Evolutionary conservation across 352 stramenopile genomes (phyloP).

Genomic region (Phytopythium mirpurense): DNA sequence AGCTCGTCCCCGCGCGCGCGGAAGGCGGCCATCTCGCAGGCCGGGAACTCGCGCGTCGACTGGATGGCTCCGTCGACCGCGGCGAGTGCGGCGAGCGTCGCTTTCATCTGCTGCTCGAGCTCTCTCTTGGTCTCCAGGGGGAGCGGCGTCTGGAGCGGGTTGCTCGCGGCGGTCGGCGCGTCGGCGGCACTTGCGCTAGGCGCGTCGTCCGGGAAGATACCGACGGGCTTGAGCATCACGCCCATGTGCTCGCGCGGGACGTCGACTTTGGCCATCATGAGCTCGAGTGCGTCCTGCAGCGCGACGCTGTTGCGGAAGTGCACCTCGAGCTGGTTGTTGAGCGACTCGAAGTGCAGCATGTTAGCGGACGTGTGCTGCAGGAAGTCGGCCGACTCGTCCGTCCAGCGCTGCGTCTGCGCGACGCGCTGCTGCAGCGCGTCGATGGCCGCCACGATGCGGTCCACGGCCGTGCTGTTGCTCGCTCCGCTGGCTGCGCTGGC

Average conservation of each 20-base stretch:
- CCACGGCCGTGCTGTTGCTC: conserved; percentile 29
- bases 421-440: conserved; percentile 44
- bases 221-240: conserved; percentile 39
- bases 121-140: conserved; percentile 9
- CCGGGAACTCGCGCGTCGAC: conserved; percentile 47
- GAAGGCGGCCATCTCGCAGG: conserved; percentile 63
- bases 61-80: conserved; percentile 51
- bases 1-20: conserved; percentile 51
- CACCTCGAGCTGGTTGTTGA: conserved; percentile 78
- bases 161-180: background rate
- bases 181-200: too few species aligned
- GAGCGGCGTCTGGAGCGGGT: conserved; percentile 2
- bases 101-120: conserved; percentile 23
- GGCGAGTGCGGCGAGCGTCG: conserved; percentile 35
- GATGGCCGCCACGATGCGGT: conserved; percentile 54
- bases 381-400: conserved; percentile 49
- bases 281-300: conserved; percentile 45
- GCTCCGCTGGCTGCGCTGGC: background rate
- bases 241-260: conserved; percentile 50
- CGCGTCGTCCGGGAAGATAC: conserved; percentile 41
- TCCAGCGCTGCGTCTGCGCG: conserved; percentile 44
- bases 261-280: conserved; percentile 44
- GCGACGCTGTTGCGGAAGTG: conserved; percentile 78
- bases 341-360: conserved; percentile 73
- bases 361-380: conserved; percentile 55